Conservation (phyloP, 192 early-diverging fungal species). For the Thamnidium elegans region DNA sequence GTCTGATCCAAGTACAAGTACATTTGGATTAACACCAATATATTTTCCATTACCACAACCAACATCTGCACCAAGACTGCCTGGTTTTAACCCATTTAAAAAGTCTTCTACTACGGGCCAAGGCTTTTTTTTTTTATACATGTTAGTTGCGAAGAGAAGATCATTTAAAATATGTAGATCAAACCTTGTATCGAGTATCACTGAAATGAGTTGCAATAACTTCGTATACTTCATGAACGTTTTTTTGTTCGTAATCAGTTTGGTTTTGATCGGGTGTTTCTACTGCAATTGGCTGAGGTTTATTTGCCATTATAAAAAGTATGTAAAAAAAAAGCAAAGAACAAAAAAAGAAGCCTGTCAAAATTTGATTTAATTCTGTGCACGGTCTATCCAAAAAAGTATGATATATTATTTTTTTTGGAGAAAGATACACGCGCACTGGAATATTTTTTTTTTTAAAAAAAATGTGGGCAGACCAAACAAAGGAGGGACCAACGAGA, state of each 20-base stretch:
- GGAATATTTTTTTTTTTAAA: no score
- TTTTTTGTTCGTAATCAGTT: slow-evolving; percentile 63
- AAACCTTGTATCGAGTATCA: slow-evolving; percentile 89
- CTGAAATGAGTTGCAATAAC: slow-evolving; percentile 91
- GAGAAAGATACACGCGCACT: no score
- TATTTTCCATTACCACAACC: slow-evolving; percentile 99
- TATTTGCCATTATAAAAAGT: slow-evolving; percentile 6
- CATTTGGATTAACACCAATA: slow-evolving; percentile 80
- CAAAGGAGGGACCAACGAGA: no score
- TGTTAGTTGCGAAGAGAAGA: neutral
- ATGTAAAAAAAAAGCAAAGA: no score
- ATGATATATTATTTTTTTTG: no score
- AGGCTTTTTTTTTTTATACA: slow-evolving; percentile 47
- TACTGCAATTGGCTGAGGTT: slow-evolving; percentile 40
- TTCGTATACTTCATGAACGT: slow-evolving; percentile 93
- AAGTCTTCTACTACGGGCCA: slow-evolving; percentile 96
- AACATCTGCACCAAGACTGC: slow-evolving; percentile 88
- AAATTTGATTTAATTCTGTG: no score
- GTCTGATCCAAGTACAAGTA: slow-evolving; percentile 84
- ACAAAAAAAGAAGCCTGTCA: no score
- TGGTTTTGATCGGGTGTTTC: slow-evolving; percentile 31
- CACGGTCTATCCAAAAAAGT: no score
- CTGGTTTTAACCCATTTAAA: slow-evolving; percentile 53
- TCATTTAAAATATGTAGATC: neutral
- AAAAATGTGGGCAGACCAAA: no score